Percentiles rank a stretch among this genome's conserved stretches.
Conservation (phyloP, 225 moss, liverwort and hornwort genomes). For the Polytrichum commune region DNA sequence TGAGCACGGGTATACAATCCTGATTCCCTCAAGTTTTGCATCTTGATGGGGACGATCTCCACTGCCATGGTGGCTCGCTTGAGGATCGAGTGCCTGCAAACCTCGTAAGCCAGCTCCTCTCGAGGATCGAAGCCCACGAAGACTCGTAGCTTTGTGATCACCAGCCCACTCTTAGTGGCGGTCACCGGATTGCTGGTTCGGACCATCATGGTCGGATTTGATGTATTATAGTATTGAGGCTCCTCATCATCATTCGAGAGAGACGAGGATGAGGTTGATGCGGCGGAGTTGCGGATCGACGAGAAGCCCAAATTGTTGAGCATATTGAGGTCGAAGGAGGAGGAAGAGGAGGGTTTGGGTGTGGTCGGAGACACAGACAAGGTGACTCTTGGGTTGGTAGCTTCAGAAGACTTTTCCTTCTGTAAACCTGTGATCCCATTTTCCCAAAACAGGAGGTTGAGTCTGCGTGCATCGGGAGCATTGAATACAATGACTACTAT, state of each 20-base stretch:
- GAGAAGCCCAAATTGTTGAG: conserved; percentile 7
- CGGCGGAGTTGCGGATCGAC: conserved; percentile 8
- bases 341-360: not conserved
- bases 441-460: no score
- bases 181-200: not conserved
- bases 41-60: conserved; percentile 46
- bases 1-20: conserved; percentile 46
- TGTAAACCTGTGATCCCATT: no score
- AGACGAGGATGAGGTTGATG: not conserved
- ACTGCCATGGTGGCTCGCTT: conserved; percentile 41
- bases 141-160: conserved; percentile 31
- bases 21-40: conserved; percentile 23
- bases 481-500: no score
- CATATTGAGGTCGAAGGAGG: not conserved
- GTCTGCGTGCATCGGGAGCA: no score
- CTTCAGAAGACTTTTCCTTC: conserved; percentile 3
- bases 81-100: conserved; percentile 51
- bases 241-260: not conserved
- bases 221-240: conserved; percentile 5
- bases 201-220: not conserved
- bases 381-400: conserved; percentile 22
- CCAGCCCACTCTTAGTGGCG: conserved; percentile 25
- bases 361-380: conserved; percentile 4
- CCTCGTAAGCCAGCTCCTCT: conserved; percentile 57
- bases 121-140: conserved; percentile 59